These are phyloP conservation scores for Lyophyllum decastes DNA, from an alignment of 768 basidiomycete species.

Conservation along the genomic window DNA sequence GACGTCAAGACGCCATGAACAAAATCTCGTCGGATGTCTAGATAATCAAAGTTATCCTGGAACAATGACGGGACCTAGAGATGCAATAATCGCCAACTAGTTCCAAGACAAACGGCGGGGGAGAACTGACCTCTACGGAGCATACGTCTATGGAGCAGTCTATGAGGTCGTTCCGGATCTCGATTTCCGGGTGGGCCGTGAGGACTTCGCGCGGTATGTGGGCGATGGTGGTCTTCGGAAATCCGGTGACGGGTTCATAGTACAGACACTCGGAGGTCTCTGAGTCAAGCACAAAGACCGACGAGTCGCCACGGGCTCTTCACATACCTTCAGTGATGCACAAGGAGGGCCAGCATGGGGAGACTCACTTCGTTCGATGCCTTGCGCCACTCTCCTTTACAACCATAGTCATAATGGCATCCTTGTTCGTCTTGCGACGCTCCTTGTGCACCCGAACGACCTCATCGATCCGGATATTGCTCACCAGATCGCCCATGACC, in stretches of 20 bases:
- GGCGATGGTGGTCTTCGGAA: conserved; percentile 62
- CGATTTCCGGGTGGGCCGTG: conserved; percentile 72
- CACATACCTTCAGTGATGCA: conserved; percentile 1
- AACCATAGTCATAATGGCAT: conserved; percentile 96
- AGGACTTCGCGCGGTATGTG: conserved; percentile 81
- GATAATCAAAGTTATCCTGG: conserved; percentile 98
- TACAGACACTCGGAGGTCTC: conserved; percentile 81
- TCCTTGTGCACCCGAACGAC: conserved; percentile 89
- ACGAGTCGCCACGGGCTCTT: conserved; percentile 73
- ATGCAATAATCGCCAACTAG: conserved; percentile 2
- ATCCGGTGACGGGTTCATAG: conserved; percentile 75
- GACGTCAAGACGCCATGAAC: conserved; percentile 93
- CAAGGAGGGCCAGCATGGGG: conserved; percentile 4
- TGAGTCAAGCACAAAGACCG: conserved; percentile 77
- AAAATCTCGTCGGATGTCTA: conserved; percentile 89
- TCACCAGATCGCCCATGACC: conserved; percentile 89
- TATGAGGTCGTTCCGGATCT: conserved; percentile 85
- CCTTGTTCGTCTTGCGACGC: conserved; percentile 81
- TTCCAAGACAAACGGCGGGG: neutral
- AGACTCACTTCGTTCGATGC: conserved; percentile 72
- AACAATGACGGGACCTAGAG: conserved; percentile 89
- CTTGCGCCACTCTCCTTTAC: conserved; percentile 74
- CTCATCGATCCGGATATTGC: conserved; percentile 88
- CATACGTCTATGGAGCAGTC: conserved; percentile 93
- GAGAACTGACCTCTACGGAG: conserved; percentile 74